Evolutionary conservation across 257 asterid species (phyloP), one percentile per base, ranked within the genome.

Genomic region (Dorcoceras hygrometricum): DNA sequence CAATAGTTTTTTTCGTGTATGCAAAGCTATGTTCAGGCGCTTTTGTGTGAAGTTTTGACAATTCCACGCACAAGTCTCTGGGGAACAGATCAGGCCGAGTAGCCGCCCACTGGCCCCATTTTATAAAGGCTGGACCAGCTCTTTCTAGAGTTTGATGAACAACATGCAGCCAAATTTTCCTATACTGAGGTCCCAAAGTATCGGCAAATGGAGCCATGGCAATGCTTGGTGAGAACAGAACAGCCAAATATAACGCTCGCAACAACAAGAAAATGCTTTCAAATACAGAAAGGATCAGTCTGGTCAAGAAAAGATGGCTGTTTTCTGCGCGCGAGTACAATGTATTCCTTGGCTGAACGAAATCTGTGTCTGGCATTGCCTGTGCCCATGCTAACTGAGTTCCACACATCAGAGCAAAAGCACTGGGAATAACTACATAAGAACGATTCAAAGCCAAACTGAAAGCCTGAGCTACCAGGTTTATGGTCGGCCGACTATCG

Each of bases 61-160:
- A 81, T 77, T 93, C 96, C 36, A 77, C 58, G 65, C 99, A 90
- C 77, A 93, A 76, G 78, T 93, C 99, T 60, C 69, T 66, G 11
- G 99, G 96, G 56, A 93, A 93, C 25, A 90, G 89, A 82, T 93
- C 99, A 0, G 99, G 99, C 25, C 99, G 88, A 28, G 99, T 86
- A 62, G 96, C 99, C 23, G 99, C 99, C 99, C 99, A 93, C 71
- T 90, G 99, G 71, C 99, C 99, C 99, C 97, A 93, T 75, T 93
- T 93, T 76, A 93, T 93, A 71, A 93, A 93, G 3, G 97, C 99
- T 12, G 99, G 99, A 27, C 99, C 99, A 18, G 99, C 99, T 70
- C 80, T 73, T 82, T 88, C 97, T 12, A 93, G 86, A 10, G 99
- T 93, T 29, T 70, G 83, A 72, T 79, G 99, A 73, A 93, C 91